A percentile compares a stretch with the other conserved stretches of the same genome.
phyloP scores from a whole-genome alignment of 352 stramenopile species.

The Phytophthora parvispora region DNA sequence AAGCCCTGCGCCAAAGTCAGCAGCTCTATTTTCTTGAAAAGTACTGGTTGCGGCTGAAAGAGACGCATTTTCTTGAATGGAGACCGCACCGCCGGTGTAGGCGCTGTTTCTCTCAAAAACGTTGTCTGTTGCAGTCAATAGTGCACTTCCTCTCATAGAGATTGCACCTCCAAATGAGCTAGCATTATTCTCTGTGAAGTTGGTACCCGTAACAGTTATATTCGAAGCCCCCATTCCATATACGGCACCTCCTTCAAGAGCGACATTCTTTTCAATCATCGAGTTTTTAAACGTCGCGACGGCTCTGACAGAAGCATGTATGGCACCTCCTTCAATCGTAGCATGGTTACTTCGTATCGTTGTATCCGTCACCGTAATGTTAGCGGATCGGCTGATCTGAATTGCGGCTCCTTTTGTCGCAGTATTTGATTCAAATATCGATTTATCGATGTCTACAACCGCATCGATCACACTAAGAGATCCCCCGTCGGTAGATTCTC shows the following conservation, averaged over 20 bases:
- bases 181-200: conserved; percentile 35
- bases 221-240: conserved; percentile 52
- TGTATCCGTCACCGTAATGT: conserved; percentile 36
- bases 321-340: conserved; percentile 41
- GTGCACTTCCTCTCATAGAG: conserved; percentile 38
- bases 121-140: conserved; percentile 17
- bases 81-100: conserved; percentile 60
- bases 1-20: conserved; percentile 63
- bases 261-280: conserved; percentile 48
- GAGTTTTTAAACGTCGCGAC: conserved; percentile 41
- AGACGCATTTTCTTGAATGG: conserved; percentile 47
- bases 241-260: conserved; percentile 54
- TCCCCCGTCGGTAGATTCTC: conserved; percentile 48
- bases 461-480: conserved; percentile 59
- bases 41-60: conserved; percentile 27
- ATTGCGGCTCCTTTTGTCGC: conserved; percentile 57
- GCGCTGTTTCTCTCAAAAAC: conserved; percentile 47
- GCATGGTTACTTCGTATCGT: conserved; percentile 53
- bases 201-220: conserved; percentile 26
- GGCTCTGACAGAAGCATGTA: conserved; percentile 59
- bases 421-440: conserved; percentile 52
- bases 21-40: conserved; percentile 54
- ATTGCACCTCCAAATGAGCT: conserved; percentile 57
- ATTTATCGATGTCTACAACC: conserved; percentile 33
- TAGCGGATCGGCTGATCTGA: conserved; percentile 49